Percentiles rank a stretch among this genome's conserved stretches.
phyloP scores from a whole-genome alignment of 2,329 filamentous ascomycete genomes.

The Phialophora chinensis region DNA sequence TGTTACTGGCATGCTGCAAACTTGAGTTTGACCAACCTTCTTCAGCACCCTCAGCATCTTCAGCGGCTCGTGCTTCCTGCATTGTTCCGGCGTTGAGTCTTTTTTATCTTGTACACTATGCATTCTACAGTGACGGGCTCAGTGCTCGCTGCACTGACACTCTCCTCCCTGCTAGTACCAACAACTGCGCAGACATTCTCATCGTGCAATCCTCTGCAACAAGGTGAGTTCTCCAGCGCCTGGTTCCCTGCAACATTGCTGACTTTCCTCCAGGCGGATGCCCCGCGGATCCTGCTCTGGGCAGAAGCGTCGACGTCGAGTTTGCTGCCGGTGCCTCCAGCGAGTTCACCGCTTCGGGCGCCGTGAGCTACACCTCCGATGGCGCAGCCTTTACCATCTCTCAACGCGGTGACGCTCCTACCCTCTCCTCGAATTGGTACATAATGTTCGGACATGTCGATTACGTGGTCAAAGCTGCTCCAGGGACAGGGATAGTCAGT shows the following conservation, averaged over 20 bases:
- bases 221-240: slow-evolving; percentile 42
- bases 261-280: slow-evolving; percentile 54
- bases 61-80: slow-evolving; percentile 23
- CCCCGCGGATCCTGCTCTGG: slow-evolving; percentile 77
- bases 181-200: slow-evolving; percentile 52
- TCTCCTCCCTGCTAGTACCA: slow-evolving; percentile 31
- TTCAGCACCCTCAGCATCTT: slow-evolving; percentile 14
- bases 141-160: slow-evolving; percentile 27
- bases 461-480: slow-evolving; percentile 81
- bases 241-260: not conserved
- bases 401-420: slow-evolving; percentile 79
- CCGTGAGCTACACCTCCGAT: slow-evolving; percentile 73
- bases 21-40: slow-evolving; percentile 17
- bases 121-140: slow-evolving; percentile 20
- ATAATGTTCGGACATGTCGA: slow-evolving; percentile 98
- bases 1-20: slow-evolving; percentile 21
- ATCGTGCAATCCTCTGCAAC: slow-evolving; percentile 50
- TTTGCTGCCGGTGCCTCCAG: slow-evolving; percentile 79
- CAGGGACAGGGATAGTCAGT: slow-evolving; percentile 90
- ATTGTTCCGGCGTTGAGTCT: slow-evolving; percentile 34
- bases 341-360: slow-evolving; percentile 74
- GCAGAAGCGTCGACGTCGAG: slow-evolving; percentile 81
- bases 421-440: slow-evolving; percentile 90
- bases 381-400: slow-evolving; percentile 83
- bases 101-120: slow-evolving; percentile 29